Conservation (phyloP, 495 filamentous ascomycete genomes). For the Amorphotheca resinae region DNA sequence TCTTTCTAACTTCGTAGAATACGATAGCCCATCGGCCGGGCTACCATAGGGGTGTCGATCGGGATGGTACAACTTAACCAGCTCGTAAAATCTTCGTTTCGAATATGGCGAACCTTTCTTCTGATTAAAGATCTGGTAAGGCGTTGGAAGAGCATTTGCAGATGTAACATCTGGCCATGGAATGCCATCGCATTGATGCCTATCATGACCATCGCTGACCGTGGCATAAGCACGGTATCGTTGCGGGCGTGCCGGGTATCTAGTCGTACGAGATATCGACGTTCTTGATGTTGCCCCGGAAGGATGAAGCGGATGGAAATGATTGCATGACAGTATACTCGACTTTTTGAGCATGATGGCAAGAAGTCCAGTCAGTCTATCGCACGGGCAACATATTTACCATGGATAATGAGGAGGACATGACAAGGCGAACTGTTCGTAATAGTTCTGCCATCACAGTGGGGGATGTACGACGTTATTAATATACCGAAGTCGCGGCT, state of each 20-base stretch:
- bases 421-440: no score
- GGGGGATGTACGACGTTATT: no score
- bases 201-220: constrained; percentile 18
- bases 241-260: background rate
- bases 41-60: constrained; percentile 41
- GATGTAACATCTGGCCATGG: constrained; percentile 25
- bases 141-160: constrained; percentile 47
- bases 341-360: constrained; percentile 19
- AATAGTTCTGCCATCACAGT: no score
- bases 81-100: constrained; percentile 72
- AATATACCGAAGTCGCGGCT: no score
- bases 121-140: constrained; percentile 77
- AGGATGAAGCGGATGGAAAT: constrained; percentile 7
- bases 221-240: constrained; percentile 25
- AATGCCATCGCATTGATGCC: constrained; percentile 12
- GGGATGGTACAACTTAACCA: constrained; percentile 93
- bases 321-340: constrained; percentile 12
- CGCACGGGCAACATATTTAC: background rate
- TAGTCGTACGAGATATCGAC: constrained; percentile 10
- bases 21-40: constrained; percentile 26
- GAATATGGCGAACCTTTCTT: constrained; percentile 54
- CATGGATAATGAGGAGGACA: no score
- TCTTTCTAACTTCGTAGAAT: constrained; percentile 58
- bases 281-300: constrained; percentile 11
- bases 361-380: background rate